phyloP scores from a whole-genome alignment of 2,329 filamentous ascomycete species.

The Verticillium klebahnii region DNA sequence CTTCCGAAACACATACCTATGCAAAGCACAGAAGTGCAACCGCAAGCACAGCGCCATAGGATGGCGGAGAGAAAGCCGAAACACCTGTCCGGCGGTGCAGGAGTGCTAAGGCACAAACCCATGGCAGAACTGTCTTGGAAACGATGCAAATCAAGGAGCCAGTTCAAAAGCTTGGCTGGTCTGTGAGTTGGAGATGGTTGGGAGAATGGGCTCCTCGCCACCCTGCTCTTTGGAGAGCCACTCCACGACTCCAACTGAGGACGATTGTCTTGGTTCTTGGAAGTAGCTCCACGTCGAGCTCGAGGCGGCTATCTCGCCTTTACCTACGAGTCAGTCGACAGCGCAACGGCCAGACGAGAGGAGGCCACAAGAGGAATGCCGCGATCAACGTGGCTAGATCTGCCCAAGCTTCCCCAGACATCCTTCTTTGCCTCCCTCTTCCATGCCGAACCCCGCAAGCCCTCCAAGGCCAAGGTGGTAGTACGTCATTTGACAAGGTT shows the following conservation, averaged over 20 bases:
- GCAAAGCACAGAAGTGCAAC: background rate
- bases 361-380: slow-evolving; percentile 4
- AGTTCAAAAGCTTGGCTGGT: background rate
- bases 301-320: background rate
- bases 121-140: background rate
- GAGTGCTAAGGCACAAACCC: background rate
- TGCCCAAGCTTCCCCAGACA: slow-evolving; percentile 13
- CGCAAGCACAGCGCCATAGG: background rate
- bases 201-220: background rate
- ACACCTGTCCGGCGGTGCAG: background rate
- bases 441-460: slow-evolving; percentile 7
- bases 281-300: background rate
- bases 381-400: slow-evolving; percentile 7
- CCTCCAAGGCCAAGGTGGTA: slow-evolving; percentile 4
- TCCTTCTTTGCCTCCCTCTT: background rate
- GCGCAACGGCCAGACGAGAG: slow-evolving; percentile 9
- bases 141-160: background rate
- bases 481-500: background rate
- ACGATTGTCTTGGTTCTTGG: background rate
- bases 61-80: background rate
- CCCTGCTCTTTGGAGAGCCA: background rate
- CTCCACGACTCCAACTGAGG: background rate
- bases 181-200: background rate
- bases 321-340: background rate
- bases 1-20: background rate